phyloP scores from a whole-genome alignment of 2,329 filamentous ascomycete genomes.

The Colletotrichum cordylinicola region DNA sequence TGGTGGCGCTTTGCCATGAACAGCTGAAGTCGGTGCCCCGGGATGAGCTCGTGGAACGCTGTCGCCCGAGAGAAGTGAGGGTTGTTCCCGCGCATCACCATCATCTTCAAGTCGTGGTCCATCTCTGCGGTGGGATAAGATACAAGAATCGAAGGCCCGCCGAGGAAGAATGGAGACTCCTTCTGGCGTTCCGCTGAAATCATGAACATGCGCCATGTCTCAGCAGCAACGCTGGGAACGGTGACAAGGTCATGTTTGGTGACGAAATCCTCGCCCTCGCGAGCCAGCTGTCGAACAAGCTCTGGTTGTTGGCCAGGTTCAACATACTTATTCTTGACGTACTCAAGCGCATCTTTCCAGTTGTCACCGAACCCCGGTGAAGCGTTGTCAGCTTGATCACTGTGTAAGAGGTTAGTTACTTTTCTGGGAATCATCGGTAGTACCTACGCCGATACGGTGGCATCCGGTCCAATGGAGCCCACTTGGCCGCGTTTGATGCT shows the following conservation, averaged over 20 bases:
- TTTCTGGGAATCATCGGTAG: not conserved
- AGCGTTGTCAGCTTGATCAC: not conserved
- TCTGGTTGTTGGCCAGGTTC: slow-evolving; percentile 58
- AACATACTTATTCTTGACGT: slow-evolving; percentile 61
- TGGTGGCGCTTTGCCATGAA: slow-evolving; percentile 52
- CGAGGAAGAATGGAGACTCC: slow-evolving; percentile 65
- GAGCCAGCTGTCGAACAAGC: slow-evolving; percentile 55
- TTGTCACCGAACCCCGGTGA: slow-evolving; percentile 38
- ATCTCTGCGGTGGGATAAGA: slow-evolving; percentile 61
- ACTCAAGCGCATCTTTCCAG: slow-evolving; percentile 60
- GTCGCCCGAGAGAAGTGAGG: slow-evolving; percentile 62
- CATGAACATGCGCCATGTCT: slow-evolving; percentile 62
- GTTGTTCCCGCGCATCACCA: slow-evolving; percentile 67
- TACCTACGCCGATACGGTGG: not conserved
- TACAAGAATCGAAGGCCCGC: slow-evolving; percentile 58
- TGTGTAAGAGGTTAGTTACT: not conserved
- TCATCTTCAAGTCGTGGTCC: slow-evolving; percentile 59
- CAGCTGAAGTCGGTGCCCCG: slow-evolving; percentile 61
- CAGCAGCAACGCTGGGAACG: slow-evolving; percentile 56
- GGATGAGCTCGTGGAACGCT: slow-evolving; percentile 67
- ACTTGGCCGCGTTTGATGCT: slow-evolving; percentile 42
- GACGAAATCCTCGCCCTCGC: slow-evolving; percentile 59
- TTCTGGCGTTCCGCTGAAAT: slow-evolving; percentile 59
- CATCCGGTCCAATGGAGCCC: not conserved
- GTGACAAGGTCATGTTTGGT: slow-evolving; percentile 60